Base-by-base conservation (phyloP, 805 yeast genomes). In the Schwanniomyces polymorphus region DNA sequence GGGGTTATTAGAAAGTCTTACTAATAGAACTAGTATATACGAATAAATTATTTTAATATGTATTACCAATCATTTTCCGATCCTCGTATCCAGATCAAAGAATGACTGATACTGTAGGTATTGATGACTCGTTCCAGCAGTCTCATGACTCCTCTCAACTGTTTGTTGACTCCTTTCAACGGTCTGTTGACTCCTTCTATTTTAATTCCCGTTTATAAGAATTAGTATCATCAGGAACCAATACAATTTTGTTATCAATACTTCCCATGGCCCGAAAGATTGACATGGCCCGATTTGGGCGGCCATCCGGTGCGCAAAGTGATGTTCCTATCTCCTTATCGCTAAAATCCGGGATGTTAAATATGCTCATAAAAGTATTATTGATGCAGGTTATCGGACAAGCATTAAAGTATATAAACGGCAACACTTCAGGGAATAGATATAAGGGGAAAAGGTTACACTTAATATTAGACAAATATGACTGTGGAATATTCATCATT, bases 1-100 rank as follows among this genome's bases (percentile, higher is more conserved):
- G 63, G 61, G 16, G 52, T 58, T 4, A 33, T 49, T 25, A 51
- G 49, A 29, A 41, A 44, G 17, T 37, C 47, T 16, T 38, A 41
- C 8, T 37, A 18, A 40, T 12, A 17, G 31, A 28, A 4, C 5
- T 14, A 12, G 25, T 21, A 5, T 34, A 18, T 21, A 16, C 35
- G 17, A 31, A 14, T 31, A 16, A 14, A 21, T 21, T 21, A 21
- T 21, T 21, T 38, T 16, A 7, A 18, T 25, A 2, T 6, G 16
- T 31, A 31, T 31, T 31, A 31, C 17, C 7, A 31, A 31, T 31
- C 21, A 14, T 14, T 31, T 31, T 31, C 35, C 35, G 35, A 14
- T 31, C 35, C 35, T 14, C 21, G 14, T 31, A 31, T 31, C 35
- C 35, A 31, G 14, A 16, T 14, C 21, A 8, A 18, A 14, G 14